Evolutionary conservation across 352 stramenopile species (phyloP).

Genomic region (Phytopythium helicoides): DNA sequence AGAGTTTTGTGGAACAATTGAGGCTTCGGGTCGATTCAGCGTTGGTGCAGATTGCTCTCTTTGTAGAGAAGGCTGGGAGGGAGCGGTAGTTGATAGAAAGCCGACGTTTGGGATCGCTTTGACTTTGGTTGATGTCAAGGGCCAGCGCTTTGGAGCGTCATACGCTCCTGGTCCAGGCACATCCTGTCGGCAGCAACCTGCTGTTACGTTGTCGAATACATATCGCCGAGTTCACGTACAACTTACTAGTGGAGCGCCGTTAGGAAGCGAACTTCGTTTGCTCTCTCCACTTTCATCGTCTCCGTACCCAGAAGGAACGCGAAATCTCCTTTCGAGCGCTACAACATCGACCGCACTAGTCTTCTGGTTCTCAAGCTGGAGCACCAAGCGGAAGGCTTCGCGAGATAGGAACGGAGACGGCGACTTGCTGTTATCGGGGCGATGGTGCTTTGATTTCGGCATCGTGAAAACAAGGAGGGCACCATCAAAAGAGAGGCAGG

Average conservation of each 20-base stretch:
- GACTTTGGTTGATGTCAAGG: constrained; percentile 6
- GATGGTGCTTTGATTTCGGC: background rate
- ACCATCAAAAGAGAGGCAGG: background rate
- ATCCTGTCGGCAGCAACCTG: too few species aligned
- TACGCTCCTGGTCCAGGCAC: constrained; percentile 55
- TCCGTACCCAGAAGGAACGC: constrained; percentile 44
- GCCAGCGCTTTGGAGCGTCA: constrained; percentile 30
- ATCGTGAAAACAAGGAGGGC: background rate
- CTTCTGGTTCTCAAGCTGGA: constrained; percentile 61
- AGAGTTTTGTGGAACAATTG: background rate
- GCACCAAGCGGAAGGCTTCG: constrained; percentile 68
- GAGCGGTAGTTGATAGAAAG: constrained; percentile 27
- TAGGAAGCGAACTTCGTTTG: background rate
- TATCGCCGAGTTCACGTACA: too few species aligned
- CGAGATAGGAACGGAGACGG: constrained; percentile 45
- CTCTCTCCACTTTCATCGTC: constrained; percentile 25
- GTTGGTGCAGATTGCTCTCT: background rate
- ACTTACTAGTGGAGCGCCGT: too few species aligned
- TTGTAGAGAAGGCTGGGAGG: constrained; percentile 5
- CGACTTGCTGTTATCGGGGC: background rate
- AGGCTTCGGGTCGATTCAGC: background rate
- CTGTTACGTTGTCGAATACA: too few species aligned
- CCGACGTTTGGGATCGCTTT: constrained; percentile 17
- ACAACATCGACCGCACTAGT: constrained; percentile 46
- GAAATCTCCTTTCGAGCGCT: constrained; percentile 54